Base-by-base conservation (phyloP, 1,284 basidiomycete genomes). In the Sporisorium iseilematis-ciliati region DNA sequence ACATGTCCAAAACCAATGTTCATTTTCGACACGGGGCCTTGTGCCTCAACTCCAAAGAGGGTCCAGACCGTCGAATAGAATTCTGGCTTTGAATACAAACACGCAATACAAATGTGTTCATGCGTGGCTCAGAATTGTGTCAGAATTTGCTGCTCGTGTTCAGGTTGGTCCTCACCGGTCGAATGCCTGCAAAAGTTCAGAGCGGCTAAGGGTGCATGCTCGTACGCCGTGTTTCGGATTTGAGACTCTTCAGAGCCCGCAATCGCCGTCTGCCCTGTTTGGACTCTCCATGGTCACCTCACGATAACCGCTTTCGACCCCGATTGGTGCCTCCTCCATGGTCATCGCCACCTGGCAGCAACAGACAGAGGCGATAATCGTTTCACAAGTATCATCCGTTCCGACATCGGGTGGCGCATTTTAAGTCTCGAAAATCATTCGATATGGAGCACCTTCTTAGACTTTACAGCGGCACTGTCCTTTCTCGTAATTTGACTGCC, bases 21-120 rank as follows among this genome's bases (percentile, higher is more conserved):
- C 31, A 29, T n/a, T 43, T 20, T 52, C 41, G 61, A 63, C 54
- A 40, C 57, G 61, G 35, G 61, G 54, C 35, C 53, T 51, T 7
- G n/a, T 26, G 46, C 46, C 46, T 48, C 6, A 29, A 11, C 10
- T 12, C 46, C 31, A 7, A 10, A 25, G 29, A 48, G 21, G 21
- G 29, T 48, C 14, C 16, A 48, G 35, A 14, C 35, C 12, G 35
- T 38, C 12, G 14, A 38, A 38, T 16, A 29, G 41, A 31, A n/a
- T 23, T 29, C 25, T 48, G 26, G 46, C 7, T 10, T 21, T 2
- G 16, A 8, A 31, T 31, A 21, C 25, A 48, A 29, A n/a, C 3
- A 4, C n/a, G 26, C 26, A 48, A n/a, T 29, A 29, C 46, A 48
- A 29, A 26, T 4, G 6, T 16, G 11, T 10, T 45, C 20, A 45